phyloP scores from a whole-genome alignment of 768 basidiomycete genomes.

The Phanerochaete carnosa region DNA sequence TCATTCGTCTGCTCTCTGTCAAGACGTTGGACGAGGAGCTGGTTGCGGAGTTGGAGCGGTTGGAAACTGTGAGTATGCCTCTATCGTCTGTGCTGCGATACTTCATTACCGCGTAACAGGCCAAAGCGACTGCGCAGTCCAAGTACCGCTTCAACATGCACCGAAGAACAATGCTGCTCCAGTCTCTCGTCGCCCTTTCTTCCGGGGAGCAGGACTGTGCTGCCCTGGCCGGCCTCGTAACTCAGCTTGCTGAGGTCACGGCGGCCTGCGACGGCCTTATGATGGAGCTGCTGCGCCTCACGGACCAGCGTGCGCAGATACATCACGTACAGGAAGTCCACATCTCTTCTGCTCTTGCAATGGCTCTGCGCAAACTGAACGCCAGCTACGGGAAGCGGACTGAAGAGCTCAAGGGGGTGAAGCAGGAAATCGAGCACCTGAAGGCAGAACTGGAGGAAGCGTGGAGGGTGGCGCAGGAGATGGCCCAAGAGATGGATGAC shows the following conservation, averaged over 20 bases:
- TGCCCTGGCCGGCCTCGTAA: slow-evolving; percentile 41
- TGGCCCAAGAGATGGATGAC: slow-evolving; percentile 72
- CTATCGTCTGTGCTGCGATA: not conserved
- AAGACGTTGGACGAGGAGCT: slow-evolving; percentile 59
- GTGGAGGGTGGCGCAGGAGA: slow-evolving; percentile 72
- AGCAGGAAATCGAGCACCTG: slow-evolving; percentile 48
- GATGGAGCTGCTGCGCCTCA: slow-evolving; percentile 52
- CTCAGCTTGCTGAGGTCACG: slow-evolving; percentile 59
- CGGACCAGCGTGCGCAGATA: slow-evolving; percentile 66
- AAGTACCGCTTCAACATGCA: slow-evolving; percentile 67
- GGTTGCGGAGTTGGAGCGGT: slow-evolving; percentile 54
- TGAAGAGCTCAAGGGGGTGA: slow-evolving; percentile 48
- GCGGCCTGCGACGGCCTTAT: slow-evolving; percentile 56
- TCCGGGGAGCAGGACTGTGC: slow-evolving; percentile 31
- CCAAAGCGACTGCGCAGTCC: slow-evolving; percentile 54
- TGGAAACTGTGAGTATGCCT: slow-evolving; percentile 33
- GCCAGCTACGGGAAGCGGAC: slow-evolving; percentile 66
- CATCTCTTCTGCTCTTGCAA: slow-evolving; percentile 70
- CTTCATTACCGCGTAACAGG: slow-evolving; percentile 9
- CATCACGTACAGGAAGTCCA: slow-evolving; percentile 58
- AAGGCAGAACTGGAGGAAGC: slow-evolving; percentile 76
- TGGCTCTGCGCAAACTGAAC: slow-evolving; percentile 79
- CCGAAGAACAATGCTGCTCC: slow-evolving; percentile 66
- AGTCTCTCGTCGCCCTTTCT: slow-evolving; percentile 56
- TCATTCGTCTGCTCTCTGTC: slow-evolving; percentile 64